phyloP scores from a whole-genome alignment of 2,329 filamentous ascomycete species.

The Coniochaeta ligniaria region DNA sequence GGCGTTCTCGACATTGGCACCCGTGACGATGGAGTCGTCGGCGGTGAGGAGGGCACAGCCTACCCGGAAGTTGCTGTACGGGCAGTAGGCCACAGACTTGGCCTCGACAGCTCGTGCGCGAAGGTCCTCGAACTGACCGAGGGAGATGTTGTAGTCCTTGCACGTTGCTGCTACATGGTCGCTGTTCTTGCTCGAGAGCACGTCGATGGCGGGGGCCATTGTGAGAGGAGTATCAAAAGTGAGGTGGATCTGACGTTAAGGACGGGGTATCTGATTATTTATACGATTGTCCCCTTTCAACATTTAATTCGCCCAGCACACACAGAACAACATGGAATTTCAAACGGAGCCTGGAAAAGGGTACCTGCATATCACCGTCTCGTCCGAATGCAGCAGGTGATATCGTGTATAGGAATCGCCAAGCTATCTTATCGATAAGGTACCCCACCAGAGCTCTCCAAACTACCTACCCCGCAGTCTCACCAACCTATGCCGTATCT shows the following conservation, averaged over 20 bases:
- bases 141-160: slow-evolving; percentile 42
- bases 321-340: too few species aligned
- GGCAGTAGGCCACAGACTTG: slow-evolving; percentile 79
- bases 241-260: background rate
- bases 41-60: slow-evolving; percentile 68
- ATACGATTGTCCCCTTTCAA: too few species aligned
- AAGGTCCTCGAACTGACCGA: slow-evolving; percentile 58
- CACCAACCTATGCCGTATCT: background rate
- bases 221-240: background rate
- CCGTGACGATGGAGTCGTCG: slow-evolving; percentile 43
- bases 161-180: slow-evolving; percentile 22
- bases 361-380: background rate
- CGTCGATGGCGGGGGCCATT: slow-evolving; percentile 7
- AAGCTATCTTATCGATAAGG: background rate
- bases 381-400: background rate
- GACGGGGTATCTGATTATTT: background rate
- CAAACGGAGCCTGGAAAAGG: too few species aligned
- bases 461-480: too few species aligned
- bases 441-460: background rate
- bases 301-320: too few species aligned
- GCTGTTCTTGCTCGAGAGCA: slow-evolving; percentile 15
- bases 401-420: background rate
- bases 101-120: slow-evolving; percentile 58
- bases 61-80: slow-evolving; percentile 88
- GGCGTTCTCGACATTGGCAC: slow-evolving; percentile 91